Conservation (phyloP, 345 rosid species). For the Trapa incisa region DNA sequence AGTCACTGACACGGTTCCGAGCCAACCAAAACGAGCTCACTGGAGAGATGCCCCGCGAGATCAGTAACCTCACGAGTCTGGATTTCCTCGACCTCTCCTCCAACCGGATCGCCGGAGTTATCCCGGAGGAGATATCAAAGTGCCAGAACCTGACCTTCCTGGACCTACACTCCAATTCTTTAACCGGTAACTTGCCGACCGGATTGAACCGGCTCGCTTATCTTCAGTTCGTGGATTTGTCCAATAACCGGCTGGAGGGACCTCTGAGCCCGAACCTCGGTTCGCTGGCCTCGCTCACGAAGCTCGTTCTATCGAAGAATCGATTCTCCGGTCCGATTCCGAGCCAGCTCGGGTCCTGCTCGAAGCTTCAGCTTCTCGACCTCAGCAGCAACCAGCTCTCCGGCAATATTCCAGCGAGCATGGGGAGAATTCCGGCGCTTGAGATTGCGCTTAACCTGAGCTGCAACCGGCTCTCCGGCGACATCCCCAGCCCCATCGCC, state of each 20-base stretch:
- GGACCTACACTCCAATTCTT: conserved; percentile 67
- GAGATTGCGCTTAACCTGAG: conserved; percentile 78
- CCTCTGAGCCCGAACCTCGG: conserved; percentile 46
- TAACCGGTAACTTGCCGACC: conserved; percentile 45
- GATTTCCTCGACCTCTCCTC: conserved; percentile 63
- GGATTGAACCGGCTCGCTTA: conserved; percentile 33
- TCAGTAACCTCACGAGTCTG: conserved; percentile 46
- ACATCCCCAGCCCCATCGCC: conserved; percentile 44
- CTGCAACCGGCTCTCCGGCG: conserved; percentile 50
- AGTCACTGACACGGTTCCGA: conserved; percentile 52
- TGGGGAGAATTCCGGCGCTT: conserved; percentile 55
- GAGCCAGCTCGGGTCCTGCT: conserved; percentile 47
- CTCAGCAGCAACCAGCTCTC: conserved; percentile 49
- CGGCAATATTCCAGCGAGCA: conserved; percentile 48
- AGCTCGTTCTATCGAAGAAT: conserved; percentile 56
- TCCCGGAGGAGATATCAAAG: conserved; percentile 46
- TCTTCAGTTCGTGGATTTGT: conserved; percentile 53
- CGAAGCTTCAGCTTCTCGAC: conserved; percentile 64
- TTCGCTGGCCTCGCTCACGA: conserved; percentile 45
- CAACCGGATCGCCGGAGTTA: conserved; percentile 47
- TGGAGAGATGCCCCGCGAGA: conserved; percentile 46
- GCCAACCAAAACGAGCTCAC: conserved; percentile 42
- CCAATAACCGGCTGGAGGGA: conserved; percentile 50
- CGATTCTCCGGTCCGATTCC: conserved; percentile 54
- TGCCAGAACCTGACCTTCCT: conserved; percentile 60